Conservation (phyloP, 257 asterid species). For the Euphrasia confusa region DNA sequence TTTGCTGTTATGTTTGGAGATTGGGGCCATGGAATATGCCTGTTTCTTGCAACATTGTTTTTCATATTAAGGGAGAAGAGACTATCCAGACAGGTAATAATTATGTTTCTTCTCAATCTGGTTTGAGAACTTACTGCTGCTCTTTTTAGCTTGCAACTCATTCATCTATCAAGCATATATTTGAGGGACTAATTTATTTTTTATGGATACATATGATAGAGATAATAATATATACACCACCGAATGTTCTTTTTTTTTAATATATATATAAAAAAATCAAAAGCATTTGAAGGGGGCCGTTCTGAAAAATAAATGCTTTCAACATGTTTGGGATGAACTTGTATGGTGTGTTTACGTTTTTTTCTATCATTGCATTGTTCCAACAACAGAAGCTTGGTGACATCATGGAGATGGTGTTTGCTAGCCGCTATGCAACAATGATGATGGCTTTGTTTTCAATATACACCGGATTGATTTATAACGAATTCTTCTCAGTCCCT, state of each 20-base stretch:
- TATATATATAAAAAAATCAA: too few species aligned
- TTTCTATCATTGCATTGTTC: neutral
- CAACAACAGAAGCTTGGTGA: conserved; percentile 76
- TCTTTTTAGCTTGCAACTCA: neutral
- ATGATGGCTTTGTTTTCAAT: conserved; percentile 89
- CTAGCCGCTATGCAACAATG: conserved; percentile 79
- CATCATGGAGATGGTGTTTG: conserved; percentile 97
- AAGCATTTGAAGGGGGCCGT: neutral
- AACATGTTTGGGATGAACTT: neutral
- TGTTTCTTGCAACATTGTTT: conserved; percentile 30
- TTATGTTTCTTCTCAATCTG: neutral
- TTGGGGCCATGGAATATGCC: conserved; percentile 97
- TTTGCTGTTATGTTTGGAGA: conserved; percentile 99
- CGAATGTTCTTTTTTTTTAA: too few species aligned
- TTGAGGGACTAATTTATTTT: neutral
- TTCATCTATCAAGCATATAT: neutral
- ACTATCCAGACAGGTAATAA: conserved; percentile 10
- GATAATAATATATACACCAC: too few species aligned
- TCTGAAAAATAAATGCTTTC: conserved; percentile 1
- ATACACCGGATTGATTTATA: conserved; percentile 89
- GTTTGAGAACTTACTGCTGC: neutral
- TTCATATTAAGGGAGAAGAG: conserved; percentile 1
- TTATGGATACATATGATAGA: too few species aligned
- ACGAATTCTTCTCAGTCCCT: conserved; percentile 92
- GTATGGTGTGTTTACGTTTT: neutral